Base-by-base conservation (phyloP, 306 rosid genomes). In the Cucurbita ficifolia region DNA sequence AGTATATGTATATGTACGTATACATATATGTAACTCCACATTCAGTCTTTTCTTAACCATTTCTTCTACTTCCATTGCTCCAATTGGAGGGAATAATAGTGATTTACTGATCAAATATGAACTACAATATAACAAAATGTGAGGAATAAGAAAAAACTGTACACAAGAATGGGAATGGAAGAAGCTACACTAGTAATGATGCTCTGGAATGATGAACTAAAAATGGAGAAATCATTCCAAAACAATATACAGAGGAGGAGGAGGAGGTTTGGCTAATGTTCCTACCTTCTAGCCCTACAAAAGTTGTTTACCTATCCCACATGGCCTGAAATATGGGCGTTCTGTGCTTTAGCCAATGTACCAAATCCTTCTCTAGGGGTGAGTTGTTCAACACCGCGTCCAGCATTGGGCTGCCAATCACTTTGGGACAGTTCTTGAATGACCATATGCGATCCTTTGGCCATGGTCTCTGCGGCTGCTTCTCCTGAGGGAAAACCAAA, bases 361-460 rank as follows among this genome's bases (percentile, higher is more conserved):
- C 88, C 99, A 95, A 78, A 65, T 95, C 99, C 82, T 76, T 77
- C 87, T 95, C 99, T 83, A 91, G 74, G 22, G 85, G 60, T 72
- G 89, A 57, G 67, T 83, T 85, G 76, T 76, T 81, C 71, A 88
- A 75, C 42, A 88, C 92, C 14, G 93, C 81, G 46, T 95, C 99
- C 72, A 95, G 84, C 97, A 89, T 91, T 4, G 99, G 99, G 84
- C 99, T 95, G 71, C 97, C 96, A 71, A 95, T 72, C 72, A 95
- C 76, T 78, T 83, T 91, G 0, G 88, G 89, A 69, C 18, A 76
- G 82, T 69, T 88, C 84, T 85, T 88, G 83, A 89, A 95, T 40
- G 85, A 88, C 99, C 99, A 95, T 86, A 95, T 91, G 74, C 84
- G 82, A 79, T 95, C 99, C 84, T 87, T 89, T 6, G 99, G 96